Evolutionary conservation across 1,284 basidiomycete species (phyloP), one percentile per base, ranked within the genome.

Genomic region (Ganoderma boninense): DNA sequence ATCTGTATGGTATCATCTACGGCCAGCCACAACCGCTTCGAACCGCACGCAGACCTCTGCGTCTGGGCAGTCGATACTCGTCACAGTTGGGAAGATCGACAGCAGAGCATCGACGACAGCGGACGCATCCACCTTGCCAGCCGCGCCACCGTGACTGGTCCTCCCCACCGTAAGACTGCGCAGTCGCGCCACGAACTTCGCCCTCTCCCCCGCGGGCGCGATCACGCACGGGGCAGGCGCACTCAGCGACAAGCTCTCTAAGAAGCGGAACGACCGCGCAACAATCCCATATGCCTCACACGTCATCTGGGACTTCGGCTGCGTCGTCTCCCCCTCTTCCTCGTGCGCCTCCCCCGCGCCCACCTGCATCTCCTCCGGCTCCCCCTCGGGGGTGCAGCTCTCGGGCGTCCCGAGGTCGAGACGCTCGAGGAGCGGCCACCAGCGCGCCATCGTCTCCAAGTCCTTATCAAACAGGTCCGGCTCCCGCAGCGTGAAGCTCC

Each of bases 161-260:
- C 69, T 67, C 29, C 76, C 75, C 7, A 78, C 60, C 35, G 70
- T 42, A 29, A 78, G 65, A 43, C 8, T 67, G 64, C 73, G 74
- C 62, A 66, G 70, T 5, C 29, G 32, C 11, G 35, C 49, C 18
- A 43, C 54, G 61, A 63, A 49, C 26, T 11, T 18, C 62, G 43
- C 14, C 14, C n/a, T 23, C 4, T 44, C 29, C 38, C 40, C 54
- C 32, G 40, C 14, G 0, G 66, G 52, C 16, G 64, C 43, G 2
- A 68, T 18, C 29, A 57, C 43, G 26, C 26, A 20, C 14, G 69
- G 67, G 23, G 74, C 67, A 23, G 81, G 76, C 42, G 84, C 70
- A n/a, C 84, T 79, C 23, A 87, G 69, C 32, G 81, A 77, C 26
- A 89, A 83, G 26, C 69, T 81, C 52, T 78, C 65, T 18, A 89